Evolutionary conservation across 441 rosid genomes (phyloP).

Genomic region (Rhodomyrtus psidioides): DNA sequence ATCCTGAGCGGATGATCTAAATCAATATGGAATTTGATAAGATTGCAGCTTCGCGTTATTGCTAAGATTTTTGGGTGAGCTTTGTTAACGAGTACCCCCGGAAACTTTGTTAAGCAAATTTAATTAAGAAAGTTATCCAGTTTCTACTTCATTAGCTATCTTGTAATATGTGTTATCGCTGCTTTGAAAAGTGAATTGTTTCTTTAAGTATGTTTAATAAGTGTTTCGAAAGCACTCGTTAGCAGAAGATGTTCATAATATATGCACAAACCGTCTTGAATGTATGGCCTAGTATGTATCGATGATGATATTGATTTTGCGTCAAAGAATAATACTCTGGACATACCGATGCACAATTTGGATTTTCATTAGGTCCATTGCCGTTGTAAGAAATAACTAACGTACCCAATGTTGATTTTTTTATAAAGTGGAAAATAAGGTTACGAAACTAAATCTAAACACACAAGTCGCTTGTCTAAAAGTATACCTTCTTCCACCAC

Average conservation of each 20-base stretch:
- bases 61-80: not conserved
- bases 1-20: not conserved
- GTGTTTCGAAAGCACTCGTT: not conserved
- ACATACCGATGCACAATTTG: not conserved
- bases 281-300: not conserved
- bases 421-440: not conserved
- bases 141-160: not conserved
- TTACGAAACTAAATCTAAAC: not conserved
- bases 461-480: not conserved
- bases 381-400: not conserved
- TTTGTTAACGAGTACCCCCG: not conserved
- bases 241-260: not conserved
- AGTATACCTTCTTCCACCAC: not conserved
- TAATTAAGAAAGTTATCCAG: not conserved
- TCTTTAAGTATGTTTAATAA: not conserved
- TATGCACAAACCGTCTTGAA: not conserved
- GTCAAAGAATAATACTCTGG: not conserved
- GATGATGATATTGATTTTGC: not conserved
- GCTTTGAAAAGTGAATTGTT: not conserved
- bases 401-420: not conserved
- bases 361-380: not conserved
- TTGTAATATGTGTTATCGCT: not conserved
- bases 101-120: not conserved
- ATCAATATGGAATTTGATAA: not conserved
- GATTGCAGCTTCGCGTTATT: not conserved